Evolutionary conservation across 768 basidiomycete genomes (phyloP).

Genomic region (Naganishia vaughanmartiniae): DNA sequence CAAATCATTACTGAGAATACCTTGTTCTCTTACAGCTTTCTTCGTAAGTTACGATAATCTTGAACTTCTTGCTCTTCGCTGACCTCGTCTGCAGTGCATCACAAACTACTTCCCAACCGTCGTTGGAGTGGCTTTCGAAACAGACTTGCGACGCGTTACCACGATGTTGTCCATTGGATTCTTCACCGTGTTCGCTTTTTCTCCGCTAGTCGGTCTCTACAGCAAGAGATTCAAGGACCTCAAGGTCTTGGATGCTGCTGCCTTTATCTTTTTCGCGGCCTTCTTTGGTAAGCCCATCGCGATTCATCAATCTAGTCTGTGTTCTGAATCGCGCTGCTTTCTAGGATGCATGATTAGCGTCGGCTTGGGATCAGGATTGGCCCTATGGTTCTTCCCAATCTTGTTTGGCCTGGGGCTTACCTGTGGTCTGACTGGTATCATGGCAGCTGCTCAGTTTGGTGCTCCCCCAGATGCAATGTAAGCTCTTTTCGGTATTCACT

Average conservation of each 20-base stretch:
- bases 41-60: neutral
- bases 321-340: neutral
- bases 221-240: slow-evolving; percentile 8
- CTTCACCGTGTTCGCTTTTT: slow-evolving; percentile 11
- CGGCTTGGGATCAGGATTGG: neutral
- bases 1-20: neutral
- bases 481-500: neutral
- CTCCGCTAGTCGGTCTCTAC: slow-evolving; percentile 9
- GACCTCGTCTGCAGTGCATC: neutral
- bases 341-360: slow-evolving; percentile 5
- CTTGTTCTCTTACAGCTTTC: neutral
- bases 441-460: slow-evolving; percentile 8
- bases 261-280: slow-evolving; percentile 5
- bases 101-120: slow-evolving; percentile 16
- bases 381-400: slow-evolving; percentile 11
- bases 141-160: slow-evolving; percentile 9
- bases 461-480: slow-evolving; percentile 10
- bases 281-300: neutral
- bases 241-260: neutral
- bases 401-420: neutral
- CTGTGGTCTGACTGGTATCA: slow-evolving; percentile 3
- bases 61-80: neutral
- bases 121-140: slow-evolving; percentile 9
- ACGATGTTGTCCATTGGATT: slow-evolving; percentile 19
- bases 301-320: neutral